Percentiles rank a stretch among this genome's conserved stretches.
Conservation (phyloP, 2,329 filamentous ascomycete species). For the Thelonectria blattea region DNA sequence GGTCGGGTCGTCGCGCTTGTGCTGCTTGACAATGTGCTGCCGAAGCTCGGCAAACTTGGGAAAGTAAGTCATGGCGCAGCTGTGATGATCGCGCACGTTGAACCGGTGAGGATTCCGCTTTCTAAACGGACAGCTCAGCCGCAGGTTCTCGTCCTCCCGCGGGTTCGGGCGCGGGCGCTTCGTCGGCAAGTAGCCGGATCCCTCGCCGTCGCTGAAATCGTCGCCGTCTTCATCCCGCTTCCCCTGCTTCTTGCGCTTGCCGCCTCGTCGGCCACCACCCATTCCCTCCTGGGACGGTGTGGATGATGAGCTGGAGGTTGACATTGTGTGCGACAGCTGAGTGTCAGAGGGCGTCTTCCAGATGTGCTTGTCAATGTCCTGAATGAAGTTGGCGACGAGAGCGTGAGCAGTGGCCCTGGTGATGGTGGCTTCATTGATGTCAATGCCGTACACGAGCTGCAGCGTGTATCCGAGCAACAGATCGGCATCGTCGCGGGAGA, state of each 20-base stretch:
- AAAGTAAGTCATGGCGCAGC: conserved; percentile 52
- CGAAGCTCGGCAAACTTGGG: conserved; percentile 50
- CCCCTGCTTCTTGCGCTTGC: conserved; percentile 46
- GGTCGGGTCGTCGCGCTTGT: conserved; percentile 49
- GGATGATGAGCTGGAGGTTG: conserved; percentile 41
- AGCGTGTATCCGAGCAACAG: conserved; percentile 45
- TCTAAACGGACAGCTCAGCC: conserved; percentile 52
- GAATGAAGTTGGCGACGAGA: conserved; percentile 43
- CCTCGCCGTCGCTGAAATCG: conserved; percentile 44
- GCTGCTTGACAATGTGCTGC: conserved; percentile 52
- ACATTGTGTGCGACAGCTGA: conserved; percentile 40
- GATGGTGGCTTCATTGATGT: conserved; percentile 43
- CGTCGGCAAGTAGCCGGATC: conserved; percentile 35
- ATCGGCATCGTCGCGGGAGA: conserved; percentile 44
- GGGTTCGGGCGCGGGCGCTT: conserved; percentile 43
- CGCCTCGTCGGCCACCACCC: conserved; percentile 32
- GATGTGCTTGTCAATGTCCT: conserved; percentile 43
- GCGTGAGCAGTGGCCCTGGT: conserved; percentile 38
- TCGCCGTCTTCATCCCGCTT: conserved; percentile 43
- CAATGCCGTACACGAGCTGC: conserved; percentile 47
- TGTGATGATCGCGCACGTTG: conserved; percentile 53
- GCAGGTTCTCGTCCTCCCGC: conserved; percentile 47
- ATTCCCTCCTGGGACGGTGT: conserved; percentile 39
- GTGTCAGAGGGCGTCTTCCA: conserved; percentile 41
- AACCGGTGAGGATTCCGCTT: conserved; percentile 53